A percentile compares a stretch with the other conserved stretches of the same genome.
phyloP scores from a whole-genome alignment of 768 basidiomycete species.

The Russula vinacea region DNA sequence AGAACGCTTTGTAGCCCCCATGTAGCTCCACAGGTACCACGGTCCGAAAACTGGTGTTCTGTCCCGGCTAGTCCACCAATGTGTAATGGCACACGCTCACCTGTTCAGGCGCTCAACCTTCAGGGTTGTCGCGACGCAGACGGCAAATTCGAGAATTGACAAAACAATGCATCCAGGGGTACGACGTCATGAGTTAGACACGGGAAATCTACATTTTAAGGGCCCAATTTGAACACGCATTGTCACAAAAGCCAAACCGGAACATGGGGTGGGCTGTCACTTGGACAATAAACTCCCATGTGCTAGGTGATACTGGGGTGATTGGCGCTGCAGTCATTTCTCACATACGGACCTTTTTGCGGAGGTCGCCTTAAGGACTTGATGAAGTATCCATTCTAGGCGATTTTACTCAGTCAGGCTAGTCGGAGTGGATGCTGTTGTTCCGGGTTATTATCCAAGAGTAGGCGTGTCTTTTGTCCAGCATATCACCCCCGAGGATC shows the following conservation, averaged over 20 bases:
- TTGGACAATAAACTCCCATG: conserved; percentile 4
- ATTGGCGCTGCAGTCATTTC: neutral
- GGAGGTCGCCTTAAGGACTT: conserved; percentile 5
- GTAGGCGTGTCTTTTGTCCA: neutral
- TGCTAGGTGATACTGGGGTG: neutral
- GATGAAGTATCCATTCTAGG: conserved; percentile 6
- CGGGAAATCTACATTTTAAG: conserved; percentile 1
- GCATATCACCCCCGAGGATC: neutral
- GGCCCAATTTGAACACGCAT: neutral
- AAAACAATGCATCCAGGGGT: neutral
- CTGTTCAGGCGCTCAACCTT: neutral
- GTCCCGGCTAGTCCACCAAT: neutral
- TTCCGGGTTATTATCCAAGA: conserved; percentile 7
- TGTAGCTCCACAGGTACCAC: neutral
- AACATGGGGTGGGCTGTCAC: neutral
- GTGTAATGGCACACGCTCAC: neutral
- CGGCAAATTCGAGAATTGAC: neutral
- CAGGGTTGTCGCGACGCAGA: neutral
- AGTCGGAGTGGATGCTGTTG: neutral
- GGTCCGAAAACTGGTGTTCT: neutral
- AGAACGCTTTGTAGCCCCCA: neutral
- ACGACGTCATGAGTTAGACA: neutral
- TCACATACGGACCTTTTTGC: neutral
- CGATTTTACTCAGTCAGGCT: neutral
- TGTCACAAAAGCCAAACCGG: neutral